Evolutionary conservation across 2,329 filamentous ascomycete genomes (phyloP).

Genomic region (Alternaria sp.): DNA sequence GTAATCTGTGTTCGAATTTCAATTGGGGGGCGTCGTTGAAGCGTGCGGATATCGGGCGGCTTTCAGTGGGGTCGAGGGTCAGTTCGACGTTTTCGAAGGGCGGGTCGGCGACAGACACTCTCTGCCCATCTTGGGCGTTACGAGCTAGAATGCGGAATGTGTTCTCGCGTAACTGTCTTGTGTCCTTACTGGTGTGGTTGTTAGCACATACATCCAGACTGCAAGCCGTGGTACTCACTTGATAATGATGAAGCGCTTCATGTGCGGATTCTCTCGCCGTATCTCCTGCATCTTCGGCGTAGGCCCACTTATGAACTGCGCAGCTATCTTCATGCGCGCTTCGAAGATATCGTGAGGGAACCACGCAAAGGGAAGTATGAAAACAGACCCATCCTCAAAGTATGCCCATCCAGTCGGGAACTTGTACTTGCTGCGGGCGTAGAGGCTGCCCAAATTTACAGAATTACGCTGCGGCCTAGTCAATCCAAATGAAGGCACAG

Average conservation of each 20-base stretch:
- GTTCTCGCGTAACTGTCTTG: not conserved
- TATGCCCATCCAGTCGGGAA: conserved; percentile 23
- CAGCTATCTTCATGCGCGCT: conserved; percentile 19
- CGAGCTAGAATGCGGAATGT: conserved; percentile 12
- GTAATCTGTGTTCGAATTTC: not conserved
- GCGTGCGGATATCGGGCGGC: conserved; percentile 2
- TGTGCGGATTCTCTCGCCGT: not conserved
- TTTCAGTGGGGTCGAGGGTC: not conserved
- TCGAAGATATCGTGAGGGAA: conserved; percentile 22
- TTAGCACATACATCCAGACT: not conserved
- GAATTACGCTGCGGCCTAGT: conserved; percentile 1
- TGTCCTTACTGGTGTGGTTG: conserved; percentile 5
- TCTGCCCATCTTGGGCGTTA: conserved; percentile 15
- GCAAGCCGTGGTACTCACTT: conserved; percentile 8
- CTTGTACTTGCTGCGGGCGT: not conserved
- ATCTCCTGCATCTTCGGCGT: conserved; percentile 12
- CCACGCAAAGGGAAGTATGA: conserved; percentile 10
- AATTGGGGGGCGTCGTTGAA: conserved; percentile 4
- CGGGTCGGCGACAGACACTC: conserved; percentile 1
- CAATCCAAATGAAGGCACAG: not conserved
- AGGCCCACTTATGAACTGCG: conserved; percentile 16
- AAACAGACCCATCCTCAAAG: conserved; percentile 33
- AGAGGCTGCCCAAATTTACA: conserved; percentile 24
- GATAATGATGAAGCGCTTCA: conserved; percentile 18
- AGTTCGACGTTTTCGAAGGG: conserved; percentile 16